Evolutionary conservation across 176 grass and related monocot species (phyloP), one percentile per base, ranked within the genome.

Genomic region (Dactylis glomerata): DNA sequence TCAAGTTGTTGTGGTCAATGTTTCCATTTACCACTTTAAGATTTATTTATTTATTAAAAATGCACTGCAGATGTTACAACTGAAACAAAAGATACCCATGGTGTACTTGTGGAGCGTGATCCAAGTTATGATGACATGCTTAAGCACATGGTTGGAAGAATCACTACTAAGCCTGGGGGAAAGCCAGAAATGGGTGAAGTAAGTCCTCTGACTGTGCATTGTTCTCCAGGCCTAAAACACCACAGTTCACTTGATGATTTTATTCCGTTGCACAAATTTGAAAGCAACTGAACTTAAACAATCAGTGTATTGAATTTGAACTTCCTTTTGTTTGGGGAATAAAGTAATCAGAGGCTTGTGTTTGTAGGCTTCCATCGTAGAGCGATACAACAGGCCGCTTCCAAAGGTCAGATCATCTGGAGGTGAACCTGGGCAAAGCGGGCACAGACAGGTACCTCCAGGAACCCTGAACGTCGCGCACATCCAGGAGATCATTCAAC

Each of bases 181-280:
- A 92, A 83, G 88, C 63, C 79, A 86, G 96, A 94, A 92, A 99
- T 99, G 93, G 96, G 91, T 76, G 93, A 99, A 80, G 96, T 99
- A 88, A 89, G 84, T 78, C 23, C 4, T 40, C 36, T 88, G 10
- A 40, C 66, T 69, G 32, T 32, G 67, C 23, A 58, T 24, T 68
- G 10, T 16, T 38, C 68, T 23, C 76, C 13, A 38, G 10, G 8
- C 1, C 63, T n/a, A 62, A 68, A 58, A 45, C 52, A 74, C 30
- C 1, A 15, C 44, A 15, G 13, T 62, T 38, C 7, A 6, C 6
- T 32, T 67, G 41, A 8, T 84, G 31, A 6, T 55, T 44, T 65
- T 12, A 61, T 84, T 23, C 51, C 20, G 63, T 33, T 83, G 0
- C 37, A 37, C 63, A 37, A 57, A 82, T 22, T 2, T 79, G 16